Evolutionary conservation across 2,329 filamentous ascomycete species (phyloP), one percentile per base, ranked within the genome.

Genomic region (Pyrenochaeta sp.): DNA sequence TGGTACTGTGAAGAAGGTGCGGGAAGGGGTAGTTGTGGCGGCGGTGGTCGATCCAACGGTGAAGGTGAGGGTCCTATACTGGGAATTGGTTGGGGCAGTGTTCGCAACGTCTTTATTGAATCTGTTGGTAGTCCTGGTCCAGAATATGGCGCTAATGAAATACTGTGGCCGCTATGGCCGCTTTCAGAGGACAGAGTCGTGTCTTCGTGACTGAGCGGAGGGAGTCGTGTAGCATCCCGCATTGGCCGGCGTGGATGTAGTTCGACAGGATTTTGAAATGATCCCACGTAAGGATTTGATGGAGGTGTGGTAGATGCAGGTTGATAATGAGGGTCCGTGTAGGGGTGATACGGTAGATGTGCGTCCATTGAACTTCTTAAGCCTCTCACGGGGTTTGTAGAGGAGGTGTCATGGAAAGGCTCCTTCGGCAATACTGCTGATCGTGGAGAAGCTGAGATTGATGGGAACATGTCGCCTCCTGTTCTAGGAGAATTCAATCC

Each of bases 151-250:
- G 56, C 33, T 11, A 52, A 47, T 10, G 57, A 49, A n/a, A 57
- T 46, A 20, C 58, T 62, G 35, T 64, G 64, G 5, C 57, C 59
- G 44, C 60, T 69, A 17, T 68, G 63, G 4, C 67, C 63, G 33
- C 73, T 75, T 44, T 76, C 72, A 1, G 75, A 77, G n/a, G 75
- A 78, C 33, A 75, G 49, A 0, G 70, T 76, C 2, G 75, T 76
- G 35, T 77, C 75, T 44, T 77, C 73, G 32, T 73, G 75, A n/a
- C 67, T 67, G 30, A 78, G 66, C 11, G 66, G 60, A 17, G 75
- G 75, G 7, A 75, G 61, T 20, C 65, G 61, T 15, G 60, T 35
- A 6, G 64, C 48, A 14, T 76, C 74, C 21, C 72, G 67, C 30
- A 57, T 55, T 14, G 72, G 59, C 27, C 73, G 60, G 14, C 74